Percentiles rank a stretch among this genome's conserved stretches.
phyloP scores from a whole-genome alignment of 2,329 filamentous ascomycete genomes.

The Trichoderma sp. region DNA sequence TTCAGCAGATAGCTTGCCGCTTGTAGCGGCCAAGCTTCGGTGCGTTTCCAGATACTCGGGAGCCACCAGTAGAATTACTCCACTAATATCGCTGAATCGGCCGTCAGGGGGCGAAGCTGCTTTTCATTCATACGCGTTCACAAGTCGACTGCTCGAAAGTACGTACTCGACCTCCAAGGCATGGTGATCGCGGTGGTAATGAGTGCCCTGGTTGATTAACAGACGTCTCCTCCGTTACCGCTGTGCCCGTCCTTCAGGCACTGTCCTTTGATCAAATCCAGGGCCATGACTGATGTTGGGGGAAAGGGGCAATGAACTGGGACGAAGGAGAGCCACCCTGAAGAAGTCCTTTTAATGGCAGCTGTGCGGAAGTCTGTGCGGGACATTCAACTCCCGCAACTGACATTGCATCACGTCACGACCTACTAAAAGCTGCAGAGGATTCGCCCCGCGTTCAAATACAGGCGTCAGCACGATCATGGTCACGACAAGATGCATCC shows the following conservation, averaged over 20 bases:
- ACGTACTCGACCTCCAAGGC: constrained; percentile 25
- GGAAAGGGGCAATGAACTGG: neutral
- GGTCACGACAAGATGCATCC: neutral
- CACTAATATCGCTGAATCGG: constrained; percentile 30
- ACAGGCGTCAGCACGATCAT: neutral
- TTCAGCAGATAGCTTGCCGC: constrained; percentile 32
- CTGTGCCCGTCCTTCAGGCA: neutral
- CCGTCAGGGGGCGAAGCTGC: neutral
- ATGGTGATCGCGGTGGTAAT: constrained; percentile 30
- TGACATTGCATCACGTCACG: neutral
- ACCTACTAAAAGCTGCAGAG: neutral
- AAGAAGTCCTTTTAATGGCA: neutral
- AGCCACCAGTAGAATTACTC: constrained; percentile 36
- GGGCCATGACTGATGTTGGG: neutral
- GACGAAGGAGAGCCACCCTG: neutral
- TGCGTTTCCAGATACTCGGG: constrained; percentile 42
- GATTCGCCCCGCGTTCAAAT: neutral
- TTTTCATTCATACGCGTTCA: too few relatives aligned
- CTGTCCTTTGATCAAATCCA: neutral
- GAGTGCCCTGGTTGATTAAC: neutral
- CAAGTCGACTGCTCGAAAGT: too few relatives aligned
- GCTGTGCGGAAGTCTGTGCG: neutral
- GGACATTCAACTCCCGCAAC: neutral
- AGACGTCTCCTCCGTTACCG: neutral
- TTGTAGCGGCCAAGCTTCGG: constrained; percentile 35